Conservation (phyloP, 2,329 filamentous ascomycete species). For the Alternaria sp. region DNA sequence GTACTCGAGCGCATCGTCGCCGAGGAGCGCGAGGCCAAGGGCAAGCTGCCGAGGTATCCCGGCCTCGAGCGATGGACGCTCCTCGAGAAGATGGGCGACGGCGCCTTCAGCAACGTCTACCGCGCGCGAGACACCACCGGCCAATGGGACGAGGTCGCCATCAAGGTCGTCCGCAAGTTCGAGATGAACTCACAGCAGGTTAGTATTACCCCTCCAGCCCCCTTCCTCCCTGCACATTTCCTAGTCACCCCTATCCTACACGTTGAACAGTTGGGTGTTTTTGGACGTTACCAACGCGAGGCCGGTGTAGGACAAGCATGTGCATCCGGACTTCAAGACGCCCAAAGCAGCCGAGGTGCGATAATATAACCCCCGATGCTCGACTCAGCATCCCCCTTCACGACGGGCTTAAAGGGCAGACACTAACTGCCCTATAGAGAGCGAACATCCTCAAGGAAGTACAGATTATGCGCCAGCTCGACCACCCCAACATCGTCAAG, state of each 20-base stretch:
- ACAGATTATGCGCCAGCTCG: constrained; percentile 95
- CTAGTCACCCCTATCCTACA: constrained; percentile 40
- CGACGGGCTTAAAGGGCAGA: constrained; percentile 30
- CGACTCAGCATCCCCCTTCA: constrained; percentile 34
- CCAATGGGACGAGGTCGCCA: constrained; percentile 80
- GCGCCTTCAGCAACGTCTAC: constrained; percentile 98
- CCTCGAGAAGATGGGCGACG: constrained; percentile 97
- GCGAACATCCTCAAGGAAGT: constrained; percentile 99
- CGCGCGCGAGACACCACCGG: constrained; percentile 79
- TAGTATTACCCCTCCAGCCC: constrained; percentile 58
- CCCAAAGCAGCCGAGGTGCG: constrained; percentile 98
- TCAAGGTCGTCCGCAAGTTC: constrained; percentile 98
- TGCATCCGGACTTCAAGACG: constrained; percentile 93
- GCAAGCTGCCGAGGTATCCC: constrained; percentile 85
- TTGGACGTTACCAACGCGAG: constrained; percentile 58
- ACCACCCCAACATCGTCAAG: constrained; percentile 95
- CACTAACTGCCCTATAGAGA: constrained; percentile 67
- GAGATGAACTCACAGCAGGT: constrained; percentile 99
- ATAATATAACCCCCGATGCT: constrained; percentile 35
- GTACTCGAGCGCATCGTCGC: constrained; percentile 86
- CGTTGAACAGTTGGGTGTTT: constrained; percentile 28
- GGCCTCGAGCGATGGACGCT: constrained; percentile 86
- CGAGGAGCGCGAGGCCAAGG: constrained; percentile 85
- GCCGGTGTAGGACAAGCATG: constrained; percentile 77
- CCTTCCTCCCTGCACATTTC: constrained; percentile 42